Base-by-base conservation (phyloP, 768 basidiomycete genomes). In the Pisolithus marmoratus region DNA sequence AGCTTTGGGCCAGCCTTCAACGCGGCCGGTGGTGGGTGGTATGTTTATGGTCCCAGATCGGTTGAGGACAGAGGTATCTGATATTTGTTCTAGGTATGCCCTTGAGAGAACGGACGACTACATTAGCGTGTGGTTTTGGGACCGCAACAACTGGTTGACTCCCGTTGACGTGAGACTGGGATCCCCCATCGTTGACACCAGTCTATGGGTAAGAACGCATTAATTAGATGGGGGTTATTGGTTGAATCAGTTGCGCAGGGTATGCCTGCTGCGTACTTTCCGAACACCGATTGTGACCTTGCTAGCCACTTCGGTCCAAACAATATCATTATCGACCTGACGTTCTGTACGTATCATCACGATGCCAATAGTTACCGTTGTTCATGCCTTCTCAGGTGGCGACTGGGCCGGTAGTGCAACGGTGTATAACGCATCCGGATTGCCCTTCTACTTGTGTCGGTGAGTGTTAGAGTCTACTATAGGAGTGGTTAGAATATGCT, bases 91-190 rank as follows among this genome's bases (percentile, higher is more conserved):
- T 20, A 64, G 71, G 70, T 77, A 73, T 53, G 75, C 73, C 11
- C 57, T 72, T 20, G 68, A 71, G 43, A 67, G 71, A 40, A 71
- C 68, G 6, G 19, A 58, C 17, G 27, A 48, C 17, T 67, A 67
- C 48, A 70, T 77, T 8, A 67, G 65, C 34, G 50, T 75, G 40
- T 76, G 70, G 65, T 75, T 72, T 59, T 76, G 76, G 73, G 66
- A 67, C 43, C 61, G 73, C 14, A 50, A 59, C 24, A 62, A 65
- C 38, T 0, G 54, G 5, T 58, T 52, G n/a, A 69, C 66, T 9
- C 75, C 75, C 4, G 27, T 50, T 8, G 73, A 74, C 45, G 66
- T 65, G 49, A 62, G 50, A 14, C 54, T 52, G 37, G 65, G 62
- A 24, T 51, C 52, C 8, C 41, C 34, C 27, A 48, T 31, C n/a